Percentiles rank a stretch among this genome's conserved stretches.
Evolutionary conservation across 768 basidiomycete genomes (phyloP).

Genomic region (Leccinellum luteum): DNA sequence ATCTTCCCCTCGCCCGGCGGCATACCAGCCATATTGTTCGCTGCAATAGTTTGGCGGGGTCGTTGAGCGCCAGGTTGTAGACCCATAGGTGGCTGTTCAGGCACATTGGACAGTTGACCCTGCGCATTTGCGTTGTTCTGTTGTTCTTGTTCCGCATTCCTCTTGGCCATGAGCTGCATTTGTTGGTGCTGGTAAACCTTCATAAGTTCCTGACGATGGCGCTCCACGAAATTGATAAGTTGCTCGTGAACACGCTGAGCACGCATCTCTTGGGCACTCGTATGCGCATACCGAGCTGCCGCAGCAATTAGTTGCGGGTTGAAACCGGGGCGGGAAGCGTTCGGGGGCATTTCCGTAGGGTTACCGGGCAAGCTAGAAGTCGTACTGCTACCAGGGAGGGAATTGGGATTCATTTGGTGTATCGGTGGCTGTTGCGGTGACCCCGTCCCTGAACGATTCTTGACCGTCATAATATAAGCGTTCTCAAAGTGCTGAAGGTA

Average conservation of each 20-base stretch:
- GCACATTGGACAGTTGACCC: conserved; percentile 16
- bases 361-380: conserved; percentile 11
- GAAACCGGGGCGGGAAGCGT: conserved; percentile 4
- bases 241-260: conserved; percentile 45
- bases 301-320: conserved; percentile 39
- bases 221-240: conserved; percentile 57
- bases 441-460: conserved; percentile 15
- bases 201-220: conserved; percentile 38
- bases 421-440: conserved; percentile 12
- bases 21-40: conserved; percentile 11
- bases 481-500: conserved; percentile 57
- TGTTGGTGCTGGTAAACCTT: conserved; percentile 28
- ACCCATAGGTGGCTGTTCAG: conserved; percentile 16
- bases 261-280: conserved; percentile 51
- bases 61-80: conserved; percentile 19
- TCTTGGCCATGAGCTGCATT: conserved; percentile 15
- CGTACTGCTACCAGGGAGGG: conserved; percentile 10
- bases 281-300: conserved; percentile 47
- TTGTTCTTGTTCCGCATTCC: conserved; percentile 23
- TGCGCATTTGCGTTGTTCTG: conserved; percentile 21
- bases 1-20: conserved; percentile 19
- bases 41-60: conserved; percentile 7
- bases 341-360: conserved; percentile 20
- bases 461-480: conserved; percentile 46
- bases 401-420: conserved; percentile 14